Conservation (phyloP, 2,329 filamentous ascomycete genomes). For the Colletotrichum kahawae region DNA sequence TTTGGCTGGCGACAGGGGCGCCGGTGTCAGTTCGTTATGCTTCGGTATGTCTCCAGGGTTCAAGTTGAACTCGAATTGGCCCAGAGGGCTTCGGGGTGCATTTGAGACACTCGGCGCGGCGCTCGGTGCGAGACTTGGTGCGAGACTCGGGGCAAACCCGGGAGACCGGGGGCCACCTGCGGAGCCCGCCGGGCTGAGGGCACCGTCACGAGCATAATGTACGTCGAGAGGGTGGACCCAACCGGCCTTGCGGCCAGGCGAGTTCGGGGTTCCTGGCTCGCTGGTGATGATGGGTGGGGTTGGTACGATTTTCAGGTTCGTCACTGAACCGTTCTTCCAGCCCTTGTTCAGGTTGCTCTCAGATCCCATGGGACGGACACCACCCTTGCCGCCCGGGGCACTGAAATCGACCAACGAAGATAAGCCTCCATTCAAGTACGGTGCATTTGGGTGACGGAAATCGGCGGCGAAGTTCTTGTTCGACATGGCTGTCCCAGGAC, state of each 20-base stretch:
- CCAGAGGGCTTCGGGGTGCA: slow-evolving; percentile 42
- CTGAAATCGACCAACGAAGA: slow-evolving; percentile 51
- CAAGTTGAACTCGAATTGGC: slow-evolving; percentile 43
- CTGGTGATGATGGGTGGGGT: slow-evolving; percentile 30
- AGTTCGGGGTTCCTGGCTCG: slow-evolving; percentile 37
- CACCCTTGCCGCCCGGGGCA: slow-evolving; percentile 32
- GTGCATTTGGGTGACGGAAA: slow-evolving; percentile 28
- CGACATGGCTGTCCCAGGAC: slow-evolving; percentile 47
- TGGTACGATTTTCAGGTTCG: slow-evolving; percentile 35
- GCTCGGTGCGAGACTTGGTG: not conserved
- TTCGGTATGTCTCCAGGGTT: slow-evolving; percentile 15
- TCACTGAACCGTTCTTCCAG: slow-evolving; percentile 39
- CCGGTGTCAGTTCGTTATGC: slow-evolving; percentile 3
- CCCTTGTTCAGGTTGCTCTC: slow-evolving; percentile 43
- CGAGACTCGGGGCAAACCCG: not conserved
- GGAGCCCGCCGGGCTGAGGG: slow-evolving; percentile 11
- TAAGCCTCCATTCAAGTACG: slow-evolving; percentile 42
- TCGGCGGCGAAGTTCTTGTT: slow-evolving; percentile 23
- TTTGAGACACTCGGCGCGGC: slow-evolving; percentile 24
- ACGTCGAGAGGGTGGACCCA: slow-evolving; percentile 55
- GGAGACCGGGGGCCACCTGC: slow-evolving; percentile 27
- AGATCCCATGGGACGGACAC: slow-evolving; percentile 38
- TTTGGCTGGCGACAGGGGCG: slow-evolving; percentile 16
- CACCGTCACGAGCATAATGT: slow-evolving; percentile 37
- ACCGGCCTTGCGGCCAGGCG: slow-evolving; percentile 35